Evolutionary conservation across 441 rosid species (phyloP).

Genomic region (Corymbia citriodora): DNA sequence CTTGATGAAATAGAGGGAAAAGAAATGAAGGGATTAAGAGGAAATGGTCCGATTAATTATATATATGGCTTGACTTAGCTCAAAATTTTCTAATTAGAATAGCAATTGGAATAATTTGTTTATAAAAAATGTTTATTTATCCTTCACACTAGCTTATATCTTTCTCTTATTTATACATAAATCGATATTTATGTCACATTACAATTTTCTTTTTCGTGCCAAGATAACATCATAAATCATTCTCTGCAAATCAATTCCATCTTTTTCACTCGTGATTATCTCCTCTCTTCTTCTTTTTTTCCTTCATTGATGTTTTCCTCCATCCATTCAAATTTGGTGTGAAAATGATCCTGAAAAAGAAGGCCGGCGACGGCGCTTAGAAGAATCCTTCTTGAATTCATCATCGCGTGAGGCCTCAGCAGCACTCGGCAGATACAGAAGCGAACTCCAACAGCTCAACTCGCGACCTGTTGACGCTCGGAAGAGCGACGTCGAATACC

Average conservation of each 20-base stretch:
- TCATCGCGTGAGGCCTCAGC: neutral
- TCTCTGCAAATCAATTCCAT: neutral
- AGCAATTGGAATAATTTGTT: fast-evolving
- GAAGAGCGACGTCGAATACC: neutral
- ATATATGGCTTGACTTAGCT: too few relatives aligned
- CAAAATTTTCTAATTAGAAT: neutral
- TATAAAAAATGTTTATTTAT: neutral
- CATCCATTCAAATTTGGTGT: neutral
- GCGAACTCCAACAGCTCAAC: neutral
- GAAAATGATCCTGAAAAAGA: neutral
- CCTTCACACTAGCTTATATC: fast-evolving
- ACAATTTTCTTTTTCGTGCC: neutral
- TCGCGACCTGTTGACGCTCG: neutral
- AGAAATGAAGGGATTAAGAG: fast-evolving
- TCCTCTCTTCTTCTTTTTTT: neutral
- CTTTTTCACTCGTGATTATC: neutral
- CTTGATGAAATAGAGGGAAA: neutral
- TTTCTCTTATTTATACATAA: neutral
- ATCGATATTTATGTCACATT: neutral
- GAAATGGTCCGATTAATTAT: neutral
- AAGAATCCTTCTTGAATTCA: neutral
- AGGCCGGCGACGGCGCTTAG: neutral
- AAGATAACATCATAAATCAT: neutral
- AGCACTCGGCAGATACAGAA: neutral
- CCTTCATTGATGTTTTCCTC: neutral